Percentiles rank a stretch among this genome's conserved stretches.
Evolutionary conservation across 2,329 filamentous ascomycete genomes (phyloP).

Genomic region (Colletotrichum truncatum): DNA sequence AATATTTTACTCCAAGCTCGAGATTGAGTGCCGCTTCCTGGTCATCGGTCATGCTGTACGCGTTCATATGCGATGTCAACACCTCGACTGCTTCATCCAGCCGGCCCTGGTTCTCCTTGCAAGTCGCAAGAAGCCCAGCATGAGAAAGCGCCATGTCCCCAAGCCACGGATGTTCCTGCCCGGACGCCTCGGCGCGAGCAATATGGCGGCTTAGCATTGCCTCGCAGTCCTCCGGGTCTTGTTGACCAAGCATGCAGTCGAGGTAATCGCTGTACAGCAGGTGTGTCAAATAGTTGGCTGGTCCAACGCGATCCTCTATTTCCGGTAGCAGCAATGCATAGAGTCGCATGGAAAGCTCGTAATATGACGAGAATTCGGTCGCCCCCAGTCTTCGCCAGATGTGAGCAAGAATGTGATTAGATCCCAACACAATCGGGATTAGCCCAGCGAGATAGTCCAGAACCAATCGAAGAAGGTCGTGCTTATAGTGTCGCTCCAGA

Average conservation of each 20-base stretch:
- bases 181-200: slow-evolving; percentile 39
- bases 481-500: slow-evolving; percentile 43
- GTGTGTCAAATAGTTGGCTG: slow-evolving; percentile 43
- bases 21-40: slow-evolving; percentile 42
- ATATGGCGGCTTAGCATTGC: slow-evolving; percentile 39
- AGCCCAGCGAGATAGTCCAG: slow-evolving; percentile 41
- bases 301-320: slow-evolving; percentile 41
- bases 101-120: slow-evolving; percentile 40
- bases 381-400: slow-evolving; percentile 43
- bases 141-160: slow-evolving; percentile 42
- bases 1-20: slow-evolving; percentile 43
- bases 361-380: slow-evolving; percentile 42
- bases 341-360: slow-evolving; percentile 41
- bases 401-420: slow-evolving; percentile 39
- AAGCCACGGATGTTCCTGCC: slow-evolving; percentile 41
- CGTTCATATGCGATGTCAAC: slow-evolving; percentile 38
- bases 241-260: slow-evolving; percentile 41
- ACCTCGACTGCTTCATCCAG: slow-evolving; percentile 41
- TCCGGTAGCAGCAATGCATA: slow-evolving; percentile 41
- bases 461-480: slow-evolving; percentile 42
- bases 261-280: slow-evolving; percentile 45
- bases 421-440: slow-evolving; percentile 41
- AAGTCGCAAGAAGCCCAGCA: slow-evolving; percentile 39
- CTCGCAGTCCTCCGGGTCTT: slow-evolving; percentile 38
- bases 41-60: slow-evolving; percentile 40